phyloP scores from a whole-genome alignment of 2,329 filamentous ascomycete genomes.

The Cercospora brassicicola region DNA sequence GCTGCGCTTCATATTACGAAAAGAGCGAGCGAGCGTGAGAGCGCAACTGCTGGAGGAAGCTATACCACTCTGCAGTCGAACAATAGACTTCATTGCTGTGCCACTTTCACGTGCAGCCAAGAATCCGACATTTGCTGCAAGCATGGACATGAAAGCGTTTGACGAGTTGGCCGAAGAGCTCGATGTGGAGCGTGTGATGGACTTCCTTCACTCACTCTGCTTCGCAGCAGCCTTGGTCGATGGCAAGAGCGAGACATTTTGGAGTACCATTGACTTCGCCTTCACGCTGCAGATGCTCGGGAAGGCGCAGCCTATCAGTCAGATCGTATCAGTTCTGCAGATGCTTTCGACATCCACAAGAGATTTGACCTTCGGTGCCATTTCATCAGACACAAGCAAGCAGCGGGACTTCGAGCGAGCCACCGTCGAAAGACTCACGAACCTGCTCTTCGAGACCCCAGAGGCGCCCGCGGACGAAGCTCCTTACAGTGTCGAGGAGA shows the following conservation, averaged over 20 bases:
- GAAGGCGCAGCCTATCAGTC: conserved; percentile 62
- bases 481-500: conserved; percentile 42
- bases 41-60: conserved; percentile 61
- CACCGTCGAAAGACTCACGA: conserved; percentile 64
- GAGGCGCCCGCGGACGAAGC: conserved; percentile 45
- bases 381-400: conserved; percentile 51
- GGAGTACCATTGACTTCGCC: conserved; percentile 66
- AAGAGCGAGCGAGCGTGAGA: conserved; percentile 60
- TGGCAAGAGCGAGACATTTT: conserved; percentile 56
- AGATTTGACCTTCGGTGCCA: conserved; percentile 65
- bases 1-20: conserved; percentile 62
- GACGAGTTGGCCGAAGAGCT: conserved; percentile 59
- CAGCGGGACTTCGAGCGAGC: conserved; percentile 42
- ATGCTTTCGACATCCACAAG: conserved; percentile 68
- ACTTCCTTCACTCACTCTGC: conserved; percentile 63
- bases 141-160: conserved; percentile 35
- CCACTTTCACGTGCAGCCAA: conserved; percentile 45
- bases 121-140: conserved; percentile 32
- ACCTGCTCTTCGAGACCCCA: conserved; percentile 60
- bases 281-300: conserved; percentile 68
- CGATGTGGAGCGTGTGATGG: conserved; percentile 63
- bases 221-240: conserved; percentile 53
- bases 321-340: conserved; percentile 64
- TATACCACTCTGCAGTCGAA: conserved; percentile 47
- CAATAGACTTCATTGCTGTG: conserved; percentile 57